Percentiles rank a stretch among this genome's conserved stretches.
Evolutionary conservation across 805 yeast genomes (phyloP).

Genomic region (Candida verbasci): DNA sequence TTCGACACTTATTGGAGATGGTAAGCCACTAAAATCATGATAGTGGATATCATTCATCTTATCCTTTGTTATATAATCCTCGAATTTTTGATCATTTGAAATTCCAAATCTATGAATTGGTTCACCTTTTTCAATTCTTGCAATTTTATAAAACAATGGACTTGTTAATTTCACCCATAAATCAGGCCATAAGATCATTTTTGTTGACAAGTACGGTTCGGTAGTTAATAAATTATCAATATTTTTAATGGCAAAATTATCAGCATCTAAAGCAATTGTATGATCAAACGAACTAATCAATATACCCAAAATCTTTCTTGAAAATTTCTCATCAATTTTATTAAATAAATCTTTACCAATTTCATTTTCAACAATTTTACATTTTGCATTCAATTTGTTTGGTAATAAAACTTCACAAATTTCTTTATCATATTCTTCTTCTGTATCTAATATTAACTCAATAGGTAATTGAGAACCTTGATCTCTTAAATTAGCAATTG

Average conservation of each 20-base stretch:
- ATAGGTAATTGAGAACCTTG: conserved; percentile 30
- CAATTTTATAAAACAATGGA: conserved; percentile 29
- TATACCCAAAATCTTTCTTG: conserved; percentile 27
- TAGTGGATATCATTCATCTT: conserved; percentile 15
- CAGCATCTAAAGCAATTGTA: conserved; percentile 29
- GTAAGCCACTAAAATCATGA: conserved; percentile 32
- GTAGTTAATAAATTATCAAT: conserved; percentile 22
- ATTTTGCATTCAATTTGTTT: conserved; percentile 19
- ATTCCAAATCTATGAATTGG: conserved; percentile 24
- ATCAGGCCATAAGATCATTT: conserved; percentile 34
- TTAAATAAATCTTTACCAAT: conserved; percentile 18
- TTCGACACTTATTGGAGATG: conserved; percentile 25
- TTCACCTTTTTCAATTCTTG: conserved; percentile 26
- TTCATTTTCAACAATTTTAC: conserved; percentile 23
- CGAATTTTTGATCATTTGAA: conserved; percentile 20
- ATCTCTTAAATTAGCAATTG: conserved; percentile 26
- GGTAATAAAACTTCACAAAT: conserved; percentile 25
- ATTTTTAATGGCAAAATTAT: conserved; percentile 28
- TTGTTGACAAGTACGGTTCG: conserved; percentile 20
- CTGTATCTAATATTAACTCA: conserved; percentile 26
- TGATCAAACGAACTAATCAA: conserved; percentile 30
- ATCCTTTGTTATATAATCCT: conserved; percentile 17
- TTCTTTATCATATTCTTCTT: conserved; percentile 18
- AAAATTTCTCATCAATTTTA: conserved; percentile 19
- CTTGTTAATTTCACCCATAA: conserved; percentile 30